A percentile compares a stretch with the other conserved stretches of the same genome.
These are phyloP conservation scores for Russula griseocarnosa DNA, from an alignment of 768 basidiomycete species.

Conservation along the genomic window DNA sequence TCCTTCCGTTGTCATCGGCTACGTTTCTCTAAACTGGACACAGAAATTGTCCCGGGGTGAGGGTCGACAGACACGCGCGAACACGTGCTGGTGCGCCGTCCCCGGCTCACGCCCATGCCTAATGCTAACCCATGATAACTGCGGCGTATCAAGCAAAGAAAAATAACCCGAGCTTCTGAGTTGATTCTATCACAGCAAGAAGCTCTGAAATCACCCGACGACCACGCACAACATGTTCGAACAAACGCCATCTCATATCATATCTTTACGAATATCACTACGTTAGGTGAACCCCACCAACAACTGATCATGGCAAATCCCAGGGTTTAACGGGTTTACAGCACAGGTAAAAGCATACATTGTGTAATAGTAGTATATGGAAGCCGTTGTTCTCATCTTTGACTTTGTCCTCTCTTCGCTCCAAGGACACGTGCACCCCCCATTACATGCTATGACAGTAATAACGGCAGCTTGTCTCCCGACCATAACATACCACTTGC, in stretches of 20 bases:
- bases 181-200: neutral
- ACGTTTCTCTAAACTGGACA: neutral
- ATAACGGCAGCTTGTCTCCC: neutral
- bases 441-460: conserved; percentile 1
- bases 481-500: neutral
- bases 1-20: conserved; percentile 16
- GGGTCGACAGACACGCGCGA: neutral
- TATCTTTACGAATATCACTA: conserved; percentile 6
- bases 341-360: neutral
- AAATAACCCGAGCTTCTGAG: conserved; percentile 2
- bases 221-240: conserved; percentile 4
- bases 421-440: neutral
- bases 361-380: neutral
- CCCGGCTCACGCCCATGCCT: neutral
- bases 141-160: neutral
- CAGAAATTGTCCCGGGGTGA: neutral
- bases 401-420: neutral
- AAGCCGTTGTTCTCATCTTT: conserved; percentile 6
- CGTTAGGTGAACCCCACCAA: conserved; percentile 4
- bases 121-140: neutral
- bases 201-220: conserved; percentile 8
- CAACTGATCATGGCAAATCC: conserved; percentile 8
- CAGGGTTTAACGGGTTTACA: neutral
- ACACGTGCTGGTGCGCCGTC: conserved; percentile 5
- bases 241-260: conserved; percentile 3